A percentile compares a stretch with the other conserved stretches of the same genome.
These are phyloP conservation scores for Ganoderma leucocontextum DNA, from an alignment of 1,284 basidiomycete genomes.

Conservation along the genomic window DNA sequence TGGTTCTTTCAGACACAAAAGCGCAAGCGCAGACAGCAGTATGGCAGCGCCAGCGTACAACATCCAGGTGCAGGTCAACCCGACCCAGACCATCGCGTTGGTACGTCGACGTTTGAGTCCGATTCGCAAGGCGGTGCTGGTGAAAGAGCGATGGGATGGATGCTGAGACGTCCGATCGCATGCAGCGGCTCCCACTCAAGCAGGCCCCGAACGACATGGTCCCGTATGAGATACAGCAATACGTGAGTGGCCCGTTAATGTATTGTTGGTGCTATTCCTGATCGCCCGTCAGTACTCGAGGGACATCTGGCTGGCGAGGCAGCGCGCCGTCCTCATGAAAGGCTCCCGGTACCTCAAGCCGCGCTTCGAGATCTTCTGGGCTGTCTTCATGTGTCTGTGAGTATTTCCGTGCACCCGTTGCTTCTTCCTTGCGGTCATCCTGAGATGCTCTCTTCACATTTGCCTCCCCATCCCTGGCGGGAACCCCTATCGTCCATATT, in stretches of 20 bases:
- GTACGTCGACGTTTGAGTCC: constrained; percentile 16
- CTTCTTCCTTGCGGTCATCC: not conserved
- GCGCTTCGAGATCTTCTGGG: constrained; percentile 55
- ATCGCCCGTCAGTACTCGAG: constrained; percentile 48
- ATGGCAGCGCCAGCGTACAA: constrained; percentile 30
- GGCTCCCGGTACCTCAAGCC: constrained; percentile 55
- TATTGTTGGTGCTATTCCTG: not conserved
- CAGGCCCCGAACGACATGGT: constrained; percentile 37
- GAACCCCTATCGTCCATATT: not conserved
- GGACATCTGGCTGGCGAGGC: constrained; percentile 55
- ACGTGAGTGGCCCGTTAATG: constrained; percentile 36
- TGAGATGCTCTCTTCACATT: not conserved
- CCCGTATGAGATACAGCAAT: constrained; percentile 41
- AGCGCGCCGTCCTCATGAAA: constrained; percentile 49
- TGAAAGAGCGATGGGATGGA: not conserved
- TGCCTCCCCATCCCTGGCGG: not conserved
- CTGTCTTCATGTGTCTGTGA: constrained; percentile 51
- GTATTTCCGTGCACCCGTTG: constrained; percentile 23
- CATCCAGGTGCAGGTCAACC: constrained; percentile 20
- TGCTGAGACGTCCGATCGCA: constrained; percentile 12
- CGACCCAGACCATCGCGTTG: constrained; percentile 30
- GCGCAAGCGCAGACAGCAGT: constrained; percentile 20
- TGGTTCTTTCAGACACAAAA: constrained; percentile 11
- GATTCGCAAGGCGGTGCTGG: not conserved
- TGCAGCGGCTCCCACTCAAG: constrained; percentile 37